Conservation (phyloP, 306 rosid species). For the Cucumis melo region DNA sequence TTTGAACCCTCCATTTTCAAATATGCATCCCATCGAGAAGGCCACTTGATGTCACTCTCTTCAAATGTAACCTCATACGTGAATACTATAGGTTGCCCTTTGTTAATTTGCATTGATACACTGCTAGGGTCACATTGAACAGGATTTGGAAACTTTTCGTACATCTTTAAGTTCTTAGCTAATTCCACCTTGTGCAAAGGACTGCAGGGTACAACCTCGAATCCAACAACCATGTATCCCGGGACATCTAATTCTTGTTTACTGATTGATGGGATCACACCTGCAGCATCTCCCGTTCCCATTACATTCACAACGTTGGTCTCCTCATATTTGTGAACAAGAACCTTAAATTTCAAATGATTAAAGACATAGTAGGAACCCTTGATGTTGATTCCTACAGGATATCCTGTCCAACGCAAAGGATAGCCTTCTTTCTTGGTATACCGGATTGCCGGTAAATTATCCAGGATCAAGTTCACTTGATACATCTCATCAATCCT, state of each 20-base stretch:
- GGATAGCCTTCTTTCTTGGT: slow-evolving; percentile 66
- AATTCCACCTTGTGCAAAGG: slow-evolving; percentile 34
- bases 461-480: slow-evolving; percentile 57
- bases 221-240: slow-evolving; percentile 92
- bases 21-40: slow-evolving; percentile 97
- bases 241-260: slow-evolving; percentile 43
- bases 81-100: slow-evolving; percentile 60
- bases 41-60: slow-evolving; percentile 96
- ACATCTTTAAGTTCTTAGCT: slow-evolving; percentile 40
- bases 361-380: slow-evolving; percentile 69
- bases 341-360: slow-evolving; percentile 81
- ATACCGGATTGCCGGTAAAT: slow-evolving; percentile 77
- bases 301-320: slow-evolving; percentile 72
- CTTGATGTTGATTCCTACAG: slow-evolving; percentile 79
- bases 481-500: slow-evolving; percentile 97
- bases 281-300: slow-evolving; percentile 91
- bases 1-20: slow-evolving; percentile 97
- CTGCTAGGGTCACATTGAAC: slow-evolving; percentile 59
- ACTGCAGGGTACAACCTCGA: slow-evolving; percentile 92
- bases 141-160: slow-evolving; percentile 34
- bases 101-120: slow-evolving; percentile 63
- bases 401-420: slow-evolving; percentile 83
- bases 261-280: slow-evolving; percentile 40
- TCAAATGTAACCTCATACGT: slow-evolving; percentile 75
- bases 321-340: slow-evolving; percentile 86